Percentiles rank a stretch among this genome's conserved stretches.
Evolutionary conservation across 768 basidiomycete genomes (phyloP).

Genomic region (Myochromella boudieri): DNA sequence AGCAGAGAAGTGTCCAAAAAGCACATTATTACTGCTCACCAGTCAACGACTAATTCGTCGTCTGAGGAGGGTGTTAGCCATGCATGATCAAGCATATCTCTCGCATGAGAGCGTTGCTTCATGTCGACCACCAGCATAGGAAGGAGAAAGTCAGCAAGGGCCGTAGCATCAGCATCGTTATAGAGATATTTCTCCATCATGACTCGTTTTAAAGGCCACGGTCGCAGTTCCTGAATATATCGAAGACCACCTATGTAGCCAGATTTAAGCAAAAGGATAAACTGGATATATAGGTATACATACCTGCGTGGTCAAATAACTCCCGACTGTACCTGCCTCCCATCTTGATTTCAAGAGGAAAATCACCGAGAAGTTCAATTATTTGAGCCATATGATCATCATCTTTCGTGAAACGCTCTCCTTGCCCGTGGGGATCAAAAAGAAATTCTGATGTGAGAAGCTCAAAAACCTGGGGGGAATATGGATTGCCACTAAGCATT

Average conservation of each 20-base stretch:
- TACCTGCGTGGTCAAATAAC: slow-evolving; percentile 75
- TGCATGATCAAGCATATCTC: slow-evolving; percentile 69
- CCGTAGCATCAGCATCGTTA: slow-evolving; percentile 52
- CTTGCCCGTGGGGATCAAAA: slow-evolving; percentile 86
- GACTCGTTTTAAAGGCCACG: slow-evolving; percentile 80
- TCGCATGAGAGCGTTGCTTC: slow-evolving; percentile 64
- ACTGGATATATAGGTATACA: slow-evolving; percentile 23
- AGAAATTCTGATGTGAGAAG: slow-evolving; percentile 89
- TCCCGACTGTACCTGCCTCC: slow-evolving; percentile 84
- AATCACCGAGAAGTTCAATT: slow-evolving; percentile 86
- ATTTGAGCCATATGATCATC: slow-evolving; percentile 97
- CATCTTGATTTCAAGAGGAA: slow-evolving; percentile 70
- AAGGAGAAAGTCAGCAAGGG: slow-evolving; percentile 65
- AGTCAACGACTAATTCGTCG: slow-evolving; percentile 44
- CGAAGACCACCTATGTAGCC: slow-evolving; percentile 55
- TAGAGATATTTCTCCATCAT: slow-evolving; percentile 90
- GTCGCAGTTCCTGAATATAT: slow-evolving; percentile 72
- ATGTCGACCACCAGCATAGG: slow-evolving; percentile 79
- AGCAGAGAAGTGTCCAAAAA: no score
- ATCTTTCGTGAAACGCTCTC: slow-evolving; percentile 83
- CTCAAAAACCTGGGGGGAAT: slow-evolving; percentile 84
- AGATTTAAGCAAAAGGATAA: neutral
- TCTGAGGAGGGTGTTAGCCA: slow-evolving; percentile 58
- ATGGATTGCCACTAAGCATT: slow-evolving; percentile 32
- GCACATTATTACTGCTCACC: no score